Conservation (phyloP, 192 early-diverging fungal genomes). For the Entomortierella chlamydospora region DNA sequence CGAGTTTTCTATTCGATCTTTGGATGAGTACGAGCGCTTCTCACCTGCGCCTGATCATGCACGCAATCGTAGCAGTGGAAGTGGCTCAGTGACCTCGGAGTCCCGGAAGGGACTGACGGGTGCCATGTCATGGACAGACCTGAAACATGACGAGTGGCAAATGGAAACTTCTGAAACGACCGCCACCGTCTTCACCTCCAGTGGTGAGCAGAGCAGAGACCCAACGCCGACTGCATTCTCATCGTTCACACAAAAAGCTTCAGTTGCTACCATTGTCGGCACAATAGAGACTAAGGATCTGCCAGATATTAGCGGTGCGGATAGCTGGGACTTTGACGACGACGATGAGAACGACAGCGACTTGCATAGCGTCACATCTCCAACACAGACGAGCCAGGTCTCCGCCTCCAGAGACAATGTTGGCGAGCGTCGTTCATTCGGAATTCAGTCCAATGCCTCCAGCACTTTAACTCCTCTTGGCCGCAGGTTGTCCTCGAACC, state of each 20-base stretch:
- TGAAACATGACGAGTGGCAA: constrained; percentile 38
- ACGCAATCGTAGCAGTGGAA: constrained; percentile 2
- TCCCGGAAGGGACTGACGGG: constrained; percentile 1
- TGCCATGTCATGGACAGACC: constrained; percentile 45
- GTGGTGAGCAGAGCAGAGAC: no score
- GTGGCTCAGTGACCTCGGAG: not conserved
- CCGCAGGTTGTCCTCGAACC: constrained; percentile 1
- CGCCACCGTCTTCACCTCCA: not conserved
- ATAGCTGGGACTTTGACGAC: constrained; percentile 50
- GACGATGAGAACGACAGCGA: constrained; percentile 10
- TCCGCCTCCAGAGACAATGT: not conserved
- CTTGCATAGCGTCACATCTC: not conserved
- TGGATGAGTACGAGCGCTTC: constrained; percentile 27
- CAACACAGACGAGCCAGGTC: not conserved
- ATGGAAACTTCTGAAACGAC: not conserved
- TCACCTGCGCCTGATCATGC: constrained; percentile 8
- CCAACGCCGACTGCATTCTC: not conserved
- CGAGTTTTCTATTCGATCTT: constrained; percentile 34
- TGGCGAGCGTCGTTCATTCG: not conserved
- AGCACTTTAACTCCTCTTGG: not conserved
- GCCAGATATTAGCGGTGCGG: constrained; percentile 40
- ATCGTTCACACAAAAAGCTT: not conserved
- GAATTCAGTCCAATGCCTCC: not conserved
- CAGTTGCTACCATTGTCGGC: not conserved
- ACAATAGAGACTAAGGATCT: not conserved